Percentiles rank a stretch among this genome's conserved stretches.
Conservation (phyloP, 257 asterid genomes). For the Jacaranda mimosifolia region DNA sequence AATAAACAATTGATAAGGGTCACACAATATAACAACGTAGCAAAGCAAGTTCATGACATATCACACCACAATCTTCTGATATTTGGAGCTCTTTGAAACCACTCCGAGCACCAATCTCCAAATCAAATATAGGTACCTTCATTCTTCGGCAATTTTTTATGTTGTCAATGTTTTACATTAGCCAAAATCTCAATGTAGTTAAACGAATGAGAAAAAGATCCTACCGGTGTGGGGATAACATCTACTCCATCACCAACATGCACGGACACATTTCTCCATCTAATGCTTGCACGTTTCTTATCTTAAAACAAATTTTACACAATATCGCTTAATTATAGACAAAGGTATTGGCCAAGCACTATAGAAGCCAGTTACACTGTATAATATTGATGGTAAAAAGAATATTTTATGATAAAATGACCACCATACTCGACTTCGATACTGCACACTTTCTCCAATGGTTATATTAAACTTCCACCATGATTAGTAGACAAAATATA, state of each 20-base stretch:
- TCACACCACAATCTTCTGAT: slow-evolving; percentile 99
- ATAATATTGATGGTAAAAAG: background rate
- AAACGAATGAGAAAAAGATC: slow-evolving; percentile 9
- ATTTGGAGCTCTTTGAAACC: slow-evolving; percentile 93
- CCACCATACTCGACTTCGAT: slow-evolving; percentile 1
- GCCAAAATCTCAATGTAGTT: slow-evolving; percentile 32
- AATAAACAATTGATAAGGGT: slow-evolving; percentile 2
- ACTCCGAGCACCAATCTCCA: slow-evolving; percentile 88
- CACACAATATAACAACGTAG: background rate
- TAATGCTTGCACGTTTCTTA: background rate
- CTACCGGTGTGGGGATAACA: slow-evolving; percentile 2
- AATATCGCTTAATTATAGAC: background rate
- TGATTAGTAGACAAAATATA: slow-evolving; percentile 5
- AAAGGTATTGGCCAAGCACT: slow-evolving; percentile 19
- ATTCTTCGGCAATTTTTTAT: slow-evolving; percentile 78
- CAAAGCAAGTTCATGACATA: slow-evolving; percentile 40
- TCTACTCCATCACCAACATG: slow-evolving; percentile 2
- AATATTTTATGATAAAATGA: background rate
- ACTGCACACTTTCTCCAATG: slow-evolving; percentile 1
- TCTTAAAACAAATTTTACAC: background rate
- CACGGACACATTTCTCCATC: slow-evolving; percentile 15
- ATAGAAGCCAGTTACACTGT: slow-evolving; percentile 3
- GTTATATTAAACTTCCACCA: background rate
- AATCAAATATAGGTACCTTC: slow-evolving; percentile 87
- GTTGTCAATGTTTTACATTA: slow-evolving; percentile 82